A percentile compares a stretch with the other conserved stretches of the same genome.
These are phyloP conservation scores for Claviceps citrina DNA, from an alignment of 2,329 filamentous ascomycete genomes.

Conservation along the genomic window DNA sequence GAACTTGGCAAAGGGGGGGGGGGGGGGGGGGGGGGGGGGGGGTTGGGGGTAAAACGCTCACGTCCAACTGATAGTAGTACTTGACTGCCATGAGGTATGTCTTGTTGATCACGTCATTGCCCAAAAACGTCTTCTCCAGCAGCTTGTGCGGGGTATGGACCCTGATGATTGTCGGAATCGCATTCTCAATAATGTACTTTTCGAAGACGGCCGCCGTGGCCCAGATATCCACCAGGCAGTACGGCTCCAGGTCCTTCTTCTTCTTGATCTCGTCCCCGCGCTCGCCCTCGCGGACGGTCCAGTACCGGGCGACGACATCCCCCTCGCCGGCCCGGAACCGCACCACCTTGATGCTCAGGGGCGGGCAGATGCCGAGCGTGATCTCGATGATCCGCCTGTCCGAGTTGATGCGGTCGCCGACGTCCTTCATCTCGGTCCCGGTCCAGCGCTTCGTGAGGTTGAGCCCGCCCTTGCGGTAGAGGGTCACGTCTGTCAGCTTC, in stretches of 20 bases:
- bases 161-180: slow-evolving; percentile 15
- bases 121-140: neutral
- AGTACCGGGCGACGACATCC: slow-evolving; percentile 26
- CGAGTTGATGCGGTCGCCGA: slow-evolving; percentile 19
- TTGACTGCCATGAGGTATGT: slow-evolving; percentile 11
- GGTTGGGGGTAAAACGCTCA: slow-evolving; percentile 8
- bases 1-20: no score
- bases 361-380: slow-evolving; percentile 22
- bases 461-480: slow-evolving; percentile 29
- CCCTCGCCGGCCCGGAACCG: slow-evolving; percentile 21
- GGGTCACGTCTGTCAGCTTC: slow-evolving; percentile 25
- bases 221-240: slow-evolving; percentile 25
- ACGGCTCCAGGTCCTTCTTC: slow-evolving; percentile 21
- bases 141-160: slow-evolving; percentile 6
- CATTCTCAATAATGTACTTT: slow-evolving; percentile 20
- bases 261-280: slow-evolving; percentile 10
- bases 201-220: slow-evolving; percentile 19
- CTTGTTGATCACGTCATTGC: slow-evolving; percentile 8
- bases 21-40: neutral
- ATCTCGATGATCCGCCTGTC: slow-evolving; percentile 22
- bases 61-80: slow-evolving; percentile 11
- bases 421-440: slow-evolving; percentile 25
- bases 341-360: slow-evolving; percentile 26
- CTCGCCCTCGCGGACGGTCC: slow-evolving; percentile 17
- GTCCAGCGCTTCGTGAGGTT: slow-evolving; percentile 28